phyloP scores from a whole-genome alignment of 2,329 filamentous ascomycete genomes.

The Botrytis pseudocinerea region DNA sequence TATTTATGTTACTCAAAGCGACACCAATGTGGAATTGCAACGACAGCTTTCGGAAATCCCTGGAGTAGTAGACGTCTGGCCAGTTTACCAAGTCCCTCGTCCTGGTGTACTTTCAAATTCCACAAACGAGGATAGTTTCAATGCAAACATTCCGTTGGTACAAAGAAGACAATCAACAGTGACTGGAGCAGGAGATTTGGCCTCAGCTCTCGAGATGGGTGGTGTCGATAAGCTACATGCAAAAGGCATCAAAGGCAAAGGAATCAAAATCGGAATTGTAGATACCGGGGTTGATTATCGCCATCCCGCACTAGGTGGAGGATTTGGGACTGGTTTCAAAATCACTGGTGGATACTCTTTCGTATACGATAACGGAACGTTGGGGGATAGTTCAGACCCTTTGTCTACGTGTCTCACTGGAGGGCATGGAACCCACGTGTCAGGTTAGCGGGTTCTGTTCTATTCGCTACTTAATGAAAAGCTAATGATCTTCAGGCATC shows the following conservation, averaged over 20 bases:
- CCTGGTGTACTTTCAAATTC: neutral
- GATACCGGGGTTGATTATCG: constrained; percentile 56
- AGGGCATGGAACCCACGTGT: constrained; percentile 35
- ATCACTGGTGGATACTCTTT: constrained; percentile 59
- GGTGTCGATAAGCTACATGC: constrained; percentile 46
- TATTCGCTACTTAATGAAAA: neutral
- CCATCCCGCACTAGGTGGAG: constrained; percentile 63
- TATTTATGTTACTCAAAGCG: neutral
- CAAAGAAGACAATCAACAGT: constrained; percentile 6
- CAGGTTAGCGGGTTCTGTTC: constrained; percentile 24
- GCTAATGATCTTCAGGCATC: constrained; percentile 26
- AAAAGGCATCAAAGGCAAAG: constrained; percentile 48
- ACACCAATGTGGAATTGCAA: constrained; percentile 3
- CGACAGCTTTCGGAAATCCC: constrained; percentile 8
- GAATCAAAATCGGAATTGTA: constrained; percentile 46
- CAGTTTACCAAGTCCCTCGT: constrained; percentile 12
- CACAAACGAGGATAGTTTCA: neutral
- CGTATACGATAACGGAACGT: constrained; percentile 49
- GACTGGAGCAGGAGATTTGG: neutral
- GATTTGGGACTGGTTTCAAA: constrained; percentile 60
- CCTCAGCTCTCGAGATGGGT: constrained; percentile 28
- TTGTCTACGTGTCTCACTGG: constrained; percentile 29
- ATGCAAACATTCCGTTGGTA: neutral
- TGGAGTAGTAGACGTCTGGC: constrained; percentile 13
- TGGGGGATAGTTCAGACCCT: constrained; percentile 27